A percentile compares a stretch with the other conserved stretches of the same genome.
phyloP scores from a whole-genome alignment of 805 yeast species.

The Monosporozyma aquatica region DNA sequence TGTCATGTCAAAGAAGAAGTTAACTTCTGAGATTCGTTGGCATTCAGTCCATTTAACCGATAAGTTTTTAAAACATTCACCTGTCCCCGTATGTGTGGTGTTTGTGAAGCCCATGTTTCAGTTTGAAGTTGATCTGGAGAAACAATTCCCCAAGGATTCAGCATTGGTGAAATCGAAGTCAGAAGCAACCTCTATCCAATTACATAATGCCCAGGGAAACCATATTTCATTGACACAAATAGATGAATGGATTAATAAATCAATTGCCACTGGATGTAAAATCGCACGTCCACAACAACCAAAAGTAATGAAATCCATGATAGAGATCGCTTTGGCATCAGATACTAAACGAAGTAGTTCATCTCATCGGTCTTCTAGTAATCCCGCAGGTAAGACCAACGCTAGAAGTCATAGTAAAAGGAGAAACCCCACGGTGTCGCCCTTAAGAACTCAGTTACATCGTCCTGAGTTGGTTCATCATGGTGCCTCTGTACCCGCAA shows the following conservation, averaged over 20 bases:
- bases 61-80: constrained; percentile 19
- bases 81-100: constrained; percentile 25
- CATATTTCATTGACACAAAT: neutral
- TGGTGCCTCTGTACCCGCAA: neutral
- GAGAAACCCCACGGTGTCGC: neutral
- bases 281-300: constrained; percentile 3
- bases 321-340: constrained; percentile 3
- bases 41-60: constrained; percentile 22
- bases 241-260: neutral
- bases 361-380: too few relatives aligned
- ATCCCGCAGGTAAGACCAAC: too few relatives aligned
- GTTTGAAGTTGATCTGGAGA: constrained; percentile 18
- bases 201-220: too few relatives aligned
- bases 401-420: too few relatives aligned
- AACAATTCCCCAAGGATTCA: neutral
- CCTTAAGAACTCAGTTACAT: neutral
- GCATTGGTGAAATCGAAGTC: too few relatives aligned
- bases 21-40: constrained; percentile 18
- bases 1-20: constrained; percentile 21
- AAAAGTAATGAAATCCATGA: constrained; percentile 1
- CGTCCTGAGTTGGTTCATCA: neutral
- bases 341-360: neutral
- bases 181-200: too few relatives aligned
- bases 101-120: constrained; percentile 24
- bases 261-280: constrained; percentile 1